A percentile compares a stretch with the other conserved stretches of the same genome.
Evolutionary conservation across 2,329 filamentous ascomycete species (phyloP).

Genomic region (Sporothrix globosa): DNA sequence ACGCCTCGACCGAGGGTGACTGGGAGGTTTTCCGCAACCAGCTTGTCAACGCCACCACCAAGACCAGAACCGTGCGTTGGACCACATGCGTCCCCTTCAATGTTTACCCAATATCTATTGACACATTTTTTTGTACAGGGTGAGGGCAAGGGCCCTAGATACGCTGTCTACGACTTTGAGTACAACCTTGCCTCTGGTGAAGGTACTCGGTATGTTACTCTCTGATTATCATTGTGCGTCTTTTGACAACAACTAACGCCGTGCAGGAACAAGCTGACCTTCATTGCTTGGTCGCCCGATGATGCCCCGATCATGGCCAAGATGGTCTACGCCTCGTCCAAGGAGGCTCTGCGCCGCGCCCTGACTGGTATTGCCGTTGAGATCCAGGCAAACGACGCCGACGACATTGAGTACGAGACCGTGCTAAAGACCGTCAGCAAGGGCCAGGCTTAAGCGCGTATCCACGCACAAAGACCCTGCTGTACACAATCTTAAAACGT

Average conservation of each 20-base stretch:
- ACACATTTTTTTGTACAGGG: conserved; percentile 50
- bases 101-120: background rate
- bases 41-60: conserved; percentile 72
- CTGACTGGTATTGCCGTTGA: conserved; percentile 75
- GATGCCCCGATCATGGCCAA: conserved; percentile 80
- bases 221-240: background rate
- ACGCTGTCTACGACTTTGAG: conserved; percentile 84
- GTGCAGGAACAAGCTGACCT: conserved; percentile 70
- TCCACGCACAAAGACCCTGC: background rate
- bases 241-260: background rate
- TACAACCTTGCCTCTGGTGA: conserved; percentile 73
- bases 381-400: conserved; percentile 80
- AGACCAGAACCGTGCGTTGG: conserved; percentile 66
- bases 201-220: conserved; percentile 64
- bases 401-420: conserved; percentile 78
- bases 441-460: conserved; percentile 52
- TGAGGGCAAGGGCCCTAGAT: conserved; percentile 69
- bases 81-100: conserved; percentile 2
- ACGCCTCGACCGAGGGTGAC: conserved; percentile 67
- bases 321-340: conserved; percentile 90
- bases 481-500: conserved; percentile 37
- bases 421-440: conserved; percentile 70
- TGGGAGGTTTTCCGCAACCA: conserved; percentile 76
- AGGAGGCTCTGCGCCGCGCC: conserved; percentile 79
- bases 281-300: conserved; percentile 81